Conservation (phyloP, 2,329 filamentous ascomycete genomes). For the Tolypocladium paradoxum region DNA sequence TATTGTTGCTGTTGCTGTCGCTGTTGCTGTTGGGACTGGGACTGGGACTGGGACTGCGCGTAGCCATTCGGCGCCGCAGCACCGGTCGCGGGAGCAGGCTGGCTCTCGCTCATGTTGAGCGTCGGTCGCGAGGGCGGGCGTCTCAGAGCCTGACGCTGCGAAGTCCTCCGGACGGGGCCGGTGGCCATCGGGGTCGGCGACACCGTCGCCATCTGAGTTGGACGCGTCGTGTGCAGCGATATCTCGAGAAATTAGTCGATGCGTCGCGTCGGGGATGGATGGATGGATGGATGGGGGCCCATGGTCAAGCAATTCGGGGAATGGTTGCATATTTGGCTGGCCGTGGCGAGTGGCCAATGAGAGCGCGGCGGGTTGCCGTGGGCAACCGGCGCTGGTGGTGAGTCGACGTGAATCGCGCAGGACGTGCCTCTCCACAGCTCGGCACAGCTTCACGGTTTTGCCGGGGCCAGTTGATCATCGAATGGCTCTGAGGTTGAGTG, state of each 20-base stretch:
- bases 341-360: constrained; percentile 17
- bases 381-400: constrained; percentile 14
- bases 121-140: constrained; percentile 36
- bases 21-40: constrained; percentile 11
- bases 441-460: not conserved
- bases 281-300: not conserved
- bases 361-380: constrained; percentile 15
- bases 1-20: constrained; percentile 35
- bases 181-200: constrained; percentile 46
- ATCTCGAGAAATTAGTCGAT: constrained; percentile 6
- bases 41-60: constrained; percentile 6
- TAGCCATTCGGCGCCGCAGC: constrained; percentile 19
- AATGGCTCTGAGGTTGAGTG: too few relatives aligned
- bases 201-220: constrained; percentile 34
- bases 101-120: constrained; percentile 34
- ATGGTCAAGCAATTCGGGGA: not conserved
- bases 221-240: constrained; percentile 12
- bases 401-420: not conserved
- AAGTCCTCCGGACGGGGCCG: constrained; percentile 40
- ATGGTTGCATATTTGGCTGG: constrained; percentile 15
- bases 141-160: constrained; percentile 43
- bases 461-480: not conserved
- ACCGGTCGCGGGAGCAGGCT: constrained; percentile 20
- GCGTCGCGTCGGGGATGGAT: constrained; percentile 1
- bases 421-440: not conserved